Percentiles rank a stretch among this genome's conserved stretches.
Evolutionary conservation across 257 asterid species (phyloP).

Genomic region (Solanum boliviense): DNA sequence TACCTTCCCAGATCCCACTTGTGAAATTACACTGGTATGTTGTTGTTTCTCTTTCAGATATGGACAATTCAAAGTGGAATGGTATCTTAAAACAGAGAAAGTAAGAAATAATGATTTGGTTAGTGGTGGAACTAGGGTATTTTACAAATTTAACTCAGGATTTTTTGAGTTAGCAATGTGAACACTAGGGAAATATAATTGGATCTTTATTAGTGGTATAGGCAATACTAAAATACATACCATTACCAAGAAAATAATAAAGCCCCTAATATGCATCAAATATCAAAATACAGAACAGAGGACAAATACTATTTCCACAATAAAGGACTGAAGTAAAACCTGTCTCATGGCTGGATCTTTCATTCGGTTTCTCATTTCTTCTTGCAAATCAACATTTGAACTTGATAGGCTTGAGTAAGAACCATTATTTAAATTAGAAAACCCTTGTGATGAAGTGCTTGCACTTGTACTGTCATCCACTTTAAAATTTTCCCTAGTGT

Average conservation of each 20-base stretch:
- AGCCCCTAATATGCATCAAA: not conserved
- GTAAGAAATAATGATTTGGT: not conserved
- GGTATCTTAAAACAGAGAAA: not conserved
- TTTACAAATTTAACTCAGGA: not conserved
- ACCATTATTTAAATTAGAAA: constrained; percentile 17
- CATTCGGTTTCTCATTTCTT: constrained; percentile 90
- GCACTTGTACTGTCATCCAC: constrained; percentile 25
- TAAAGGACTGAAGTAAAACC: constrained; percentile 28
- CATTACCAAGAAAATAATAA: not conserved
- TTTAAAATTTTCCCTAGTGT: constrained; percentile 9
- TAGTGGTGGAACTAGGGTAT: not conserved
- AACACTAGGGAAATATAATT: not conserved
- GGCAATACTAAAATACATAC: not conserved
- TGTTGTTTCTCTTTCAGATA: not conserved
- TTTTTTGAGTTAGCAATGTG: not conserved
- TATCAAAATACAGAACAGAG: not conserved
- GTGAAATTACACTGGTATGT: not conserved
- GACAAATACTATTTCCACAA: not conserved
- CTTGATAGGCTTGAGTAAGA: constrained; percentile 38
- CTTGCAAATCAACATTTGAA: constrained; percentile 66
- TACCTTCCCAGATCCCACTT: not conserved
- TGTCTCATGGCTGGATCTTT: constrained; percentile 95
- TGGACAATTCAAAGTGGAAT: not conserved
- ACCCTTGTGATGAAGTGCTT: constrained; percentile 34
- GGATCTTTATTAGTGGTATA: not conserved